Base-by-base conservation (phyloP, 345 rosid genomes). In the Aquilaria malaccensis region DNA sequence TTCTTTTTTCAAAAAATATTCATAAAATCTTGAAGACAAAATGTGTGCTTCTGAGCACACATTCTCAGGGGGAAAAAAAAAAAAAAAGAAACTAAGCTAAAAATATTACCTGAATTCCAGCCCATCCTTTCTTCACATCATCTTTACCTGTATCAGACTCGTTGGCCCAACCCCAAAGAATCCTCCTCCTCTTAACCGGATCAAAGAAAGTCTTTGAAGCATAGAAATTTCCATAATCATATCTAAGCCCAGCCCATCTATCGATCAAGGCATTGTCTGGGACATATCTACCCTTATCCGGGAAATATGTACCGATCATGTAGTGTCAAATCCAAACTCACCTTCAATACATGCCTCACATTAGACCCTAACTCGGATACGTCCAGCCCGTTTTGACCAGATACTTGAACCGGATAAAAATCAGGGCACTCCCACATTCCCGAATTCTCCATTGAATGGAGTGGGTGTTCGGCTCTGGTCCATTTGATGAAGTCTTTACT, bases 361-460 rank as follows among this genome's bases (percentile, higher is more conserved):
- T 70, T 54, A 2, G 6, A 71, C 47, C 60, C 71, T 3, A 63
- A 48, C 52, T 7, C 49, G 11, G 63, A 50, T 7, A 43, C 0
- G 30, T 90, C 95, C 80, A 86, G 48, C n/a, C 96, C 95, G 7
- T 67, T 66, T 56, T 61, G 9, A 3, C 33, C 41, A 9, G 55
- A 11, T 4, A 10, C 2, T 5, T 78, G 53, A 56, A 87, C 90
- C 4, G 99, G 92, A 51, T 57, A 93, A 53, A 93, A 85, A 64
- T 93, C 97, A 0, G 88, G 97, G 71, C 98, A 93, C 55, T 94
- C 99, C 92, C 87, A 89, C 86, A 77, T 80, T 9, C 93, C 96
- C 6, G 95, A 77, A 0, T 61, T 52, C 0, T 61, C 41, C 29
- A 41, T 54, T 0, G 87, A 70, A 55, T 94, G 92, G 0, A 90